A percentile compares a stretch with the other conserved stretches of the same genome.
Evolutionary conservation across 140 eudicot genomes (phyloP).

Genomic region (Oenanthe javanica): DNA sequence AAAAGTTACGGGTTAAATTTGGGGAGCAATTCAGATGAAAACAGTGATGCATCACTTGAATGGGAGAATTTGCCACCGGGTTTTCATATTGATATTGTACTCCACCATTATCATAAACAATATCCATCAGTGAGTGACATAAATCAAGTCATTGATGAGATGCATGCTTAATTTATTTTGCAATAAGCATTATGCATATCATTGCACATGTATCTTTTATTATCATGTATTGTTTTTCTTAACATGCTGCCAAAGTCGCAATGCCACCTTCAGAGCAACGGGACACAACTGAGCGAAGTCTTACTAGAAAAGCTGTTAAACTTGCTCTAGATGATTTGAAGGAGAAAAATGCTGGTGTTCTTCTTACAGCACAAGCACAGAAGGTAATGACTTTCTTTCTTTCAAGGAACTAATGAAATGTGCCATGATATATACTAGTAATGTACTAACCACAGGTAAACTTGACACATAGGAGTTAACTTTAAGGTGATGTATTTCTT

Average conservation of each 20-base stretch:
- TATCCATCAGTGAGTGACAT: constrained; percentile 30
- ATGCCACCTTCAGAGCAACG: constrained; percentile 26
- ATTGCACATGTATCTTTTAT: not conserved
- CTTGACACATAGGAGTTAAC: not conserved
- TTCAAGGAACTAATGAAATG: not conserved
- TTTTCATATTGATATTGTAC: constrained; percentile 56
- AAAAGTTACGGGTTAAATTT: constrained; percentile 56
- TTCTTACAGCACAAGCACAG: constrained; percentile 75
- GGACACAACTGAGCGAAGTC: constrained; percentile 27
- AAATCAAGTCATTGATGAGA: not conserved
- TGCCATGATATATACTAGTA: not conserved
- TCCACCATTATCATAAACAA: constrained; percentile 56
- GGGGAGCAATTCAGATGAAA: constrained; percentile 39
- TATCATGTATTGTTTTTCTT: constrained; percentile 27
- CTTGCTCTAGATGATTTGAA: constrained; percentile 68
- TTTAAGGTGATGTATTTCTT: not conserved
- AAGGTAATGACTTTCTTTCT: constrained; percentile 48
- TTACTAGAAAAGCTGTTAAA: constrained; percentile 53
- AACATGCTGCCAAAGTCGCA: constrained; percentile 38
- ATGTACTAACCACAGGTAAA: not conserved
- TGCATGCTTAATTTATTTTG: not conserved
- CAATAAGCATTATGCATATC: not conserved
- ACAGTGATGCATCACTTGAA: constrained; percentile 47
- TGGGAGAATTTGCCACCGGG: constrained; percentile 77
- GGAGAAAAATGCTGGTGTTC: constrained; percentile 59